These are phyloP conservation scores for Spergularia azorica DNA, from an alignment of 179 eudicot genomes.

Conservation along the genomic window DNA sequence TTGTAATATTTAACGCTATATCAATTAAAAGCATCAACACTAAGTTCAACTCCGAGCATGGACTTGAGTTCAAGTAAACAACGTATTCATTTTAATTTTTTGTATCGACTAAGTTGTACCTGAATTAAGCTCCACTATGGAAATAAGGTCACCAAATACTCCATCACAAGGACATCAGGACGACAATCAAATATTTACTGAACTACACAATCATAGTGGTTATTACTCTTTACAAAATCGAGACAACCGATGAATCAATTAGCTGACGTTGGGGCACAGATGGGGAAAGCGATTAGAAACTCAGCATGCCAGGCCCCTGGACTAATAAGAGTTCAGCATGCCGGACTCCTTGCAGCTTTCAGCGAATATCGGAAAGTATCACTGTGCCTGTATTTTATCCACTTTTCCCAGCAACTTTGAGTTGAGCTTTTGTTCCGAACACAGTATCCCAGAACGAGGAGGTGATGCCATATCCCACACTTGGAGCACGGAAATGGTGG, in stretches of 20 bases:
- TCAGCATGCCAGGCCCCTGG: neutral
- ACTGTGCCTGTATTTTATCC: neutral
- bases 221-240: slow-evolving; percentile 3
- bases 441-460: slow-evolving; percentile 68
- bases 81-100: no score
- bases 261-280: neutral
- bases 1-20: no score
- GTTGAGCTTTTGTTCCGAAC: slow-evolving; percentile 66
- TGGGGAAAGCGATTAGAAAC: neutral
- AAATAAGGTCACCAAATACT: neutral
- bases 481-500: slow-evolving; percentile 67
- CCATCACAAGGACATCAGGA: neutral
- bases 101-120: no score
- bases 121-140: no score
- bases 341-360: neutral
- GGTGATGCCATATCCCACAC: slow-evolving; percentile 78
- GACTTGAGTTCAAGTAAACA: no score
- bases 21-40: no score
- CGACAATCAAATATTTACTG: neutral
- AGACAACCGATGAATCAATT: neutral
- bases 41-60: no score
- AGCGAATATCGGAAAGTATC: neutral
- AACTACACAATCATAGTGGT: neutral
- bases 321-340: neutral
- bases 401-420: slow-evolving; percentile 31